Evolutionary conservation across 225 moss, liverwort and hornwort species (phyloP).

Genomic region (Climacium dendroides): DNA sequence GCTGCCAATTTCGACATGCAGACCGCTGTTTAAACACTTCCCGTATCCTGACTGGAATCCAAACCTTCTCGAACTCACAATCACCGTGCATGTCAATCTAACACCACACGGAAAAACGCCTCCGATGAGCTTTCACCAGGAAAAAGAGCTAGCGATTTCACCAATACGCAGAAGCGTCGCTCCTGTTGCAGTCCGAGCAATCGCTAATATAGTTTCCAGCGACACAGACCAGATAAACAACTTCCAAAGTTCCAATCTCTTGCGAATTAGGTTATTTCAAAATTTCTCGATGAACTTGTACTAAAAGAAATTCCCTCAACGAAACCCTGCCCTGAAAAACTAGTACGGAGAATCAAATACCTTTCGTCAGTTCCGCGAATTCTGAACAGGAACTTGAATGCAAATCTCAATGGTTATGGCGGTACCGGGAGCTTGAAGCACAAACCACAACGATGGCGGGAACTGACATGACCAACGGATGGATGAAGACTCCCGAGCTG

Average conservation of each 20-base stretch:
- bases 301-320: background rate
- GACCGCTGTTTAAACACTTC: background rate
- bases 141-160: background rate
- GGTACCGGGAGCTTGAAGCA: background rate
- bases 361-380: background rate
- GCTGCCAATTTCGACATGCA: background rate
- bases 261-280: background rate
- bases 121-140: background rate
- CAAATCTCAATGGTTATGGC: background rate
- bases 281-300: background rate
- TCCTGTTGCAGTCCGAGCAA: background rate
- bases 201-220: background rate
- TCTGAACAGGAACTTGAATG: background rate
- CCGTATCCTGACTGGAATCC: background rate
- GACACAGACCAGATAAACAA: background rate
- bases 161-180: background rate
- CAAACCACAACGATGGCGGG: constrained; percentile 5
- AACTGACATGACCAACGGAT: background rate
- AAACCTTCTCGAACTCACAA: background rate
- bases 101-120: background rate
- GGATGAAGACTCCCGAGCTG: background rate
- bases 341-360: background rate
- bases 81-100: background rate
- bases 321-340: no score
- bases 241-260: background rate